These are phyloP conservation scores for Gnomoniopsis smithogilvyi DNA, from an alignment of 2,329 filamentous ascomycete species.

Conservation along the genomic window DNA sequence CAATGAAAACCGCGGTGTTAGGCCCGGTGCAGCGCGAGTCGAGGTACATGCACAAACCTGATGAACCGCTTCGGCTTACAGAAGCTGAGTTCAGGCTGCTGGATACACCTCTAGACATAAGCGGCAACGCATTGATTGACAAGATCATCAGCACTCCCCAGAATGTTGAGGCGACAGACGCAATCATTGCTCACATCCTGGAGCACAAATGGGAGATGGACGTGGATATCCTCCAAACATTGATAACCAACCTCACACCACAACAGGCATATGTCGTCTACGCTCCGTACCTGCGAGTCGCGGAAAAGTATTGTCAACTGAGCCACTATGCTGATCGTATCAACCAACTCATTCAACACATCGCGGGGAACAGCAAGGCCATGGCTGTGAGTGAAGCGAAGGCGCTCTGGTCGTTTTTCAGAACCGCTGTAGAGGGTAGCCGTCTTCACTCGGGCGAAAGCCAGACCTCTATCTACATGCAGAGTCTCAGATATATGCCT, in stretches of 20 bases:
- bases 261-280: constrained; percentile 44
- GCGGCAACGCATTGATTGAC: constrained; percentile 55
- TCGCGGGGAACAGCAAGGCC: constrained; percentile 39
- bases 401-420: constrained; percentile 45
- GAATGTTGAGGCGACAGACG: constrained; percentile 46
- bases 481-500: constrained; percentile 32
- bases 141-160: constrained; percentile 64
- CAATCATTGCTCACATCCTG: constrained; percentile 57
- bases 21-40: constrained; percentile 28
- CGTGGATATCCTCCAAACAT: constrained; percentile 46
- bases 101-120: constrained; percentile 21
- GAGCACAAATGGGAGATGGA: constrained; percentile 50
- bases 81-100: constrained; percentile 17
- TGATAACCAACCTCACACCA: constrained; percentile 53
- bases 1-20: constrained; percentile 22
- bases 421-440: constrained; percentile 31
- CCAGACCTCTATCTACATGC: constrained; percentile 26
- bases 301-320: constrained; percentile 48
- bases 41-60: constrained; percentile 33
- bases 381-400: constrained; percentile 47
- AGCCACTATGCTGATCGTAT: constrained; percentile 34
- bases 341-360: constrained; percentile 38
- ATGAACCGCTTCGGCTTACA: constrained; percentile 21
- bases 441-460: constrained; percentile 26
- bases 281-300: constrained; percentile 56